Base-by-base conservation (phyloP, 331 rosid species). In the Quercus phellos region DNA sequence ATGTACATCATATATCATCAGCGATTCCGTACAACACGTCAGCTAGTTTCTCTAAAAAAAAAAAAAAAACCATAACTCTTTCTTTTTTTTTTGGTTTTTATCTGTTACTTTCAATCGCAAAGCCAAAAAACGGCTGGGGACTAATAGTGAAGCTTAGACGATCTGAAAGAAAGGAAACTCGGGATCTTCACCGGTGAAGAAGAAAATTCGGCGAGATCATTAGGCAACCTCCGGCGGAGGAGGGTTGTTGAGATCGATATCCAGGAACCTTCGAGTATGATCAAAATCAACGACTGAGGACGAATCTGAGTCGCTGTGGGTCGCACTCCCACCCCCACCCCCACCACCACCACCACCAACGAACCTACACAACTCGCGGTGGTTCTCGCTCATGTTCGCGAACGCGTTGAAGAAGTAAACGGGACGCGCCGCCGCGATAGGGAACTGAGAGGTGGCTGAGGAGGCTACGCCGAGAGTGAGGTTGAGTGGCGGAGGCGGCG, bases 191-290 rank as follows among this genome's bases (percentile, higher is more conserved):
- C 29, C 26, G 71, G 70, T 4, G 68, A 3, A 3, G 58, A 17
- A 34, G 72, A 42, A 69, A 77, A 82, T 69, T 75, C 27, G 24
- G 67, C 71, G 22, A 64, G 56, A 73, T 89, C 86, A 93, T 89
- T 84, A 93, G 4, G 89, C 96, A 51, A 79, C 91, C 72, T 90
- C 96, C 6, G 88, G 80, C 0, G 87, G 91, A 0, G 97, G 90
- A 4, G 92, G 87, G 6, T 77, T 80, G 76, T 93, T 93, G 5
- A 93, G 97, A 67, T 93, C 97, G 13, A 93, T 91, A 85, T 88
- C 88, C 68, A 92, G 67, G 34, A 79, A 74, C 53, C 84, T 76
- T 3, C 43, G 53, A 0, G 77, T 73, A 26, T 54, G 78, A 2
- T 84, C 87, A 67, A 77, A 92, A 66, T 89, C 87, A 4, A 85